Percentiles rank a stretch among this genome's conserved stretches.
phyloP scores from a whole-genome alignment of 2,329 filamentous ascomycete genomes.

The Zymoseptoria brevis region DNA sequence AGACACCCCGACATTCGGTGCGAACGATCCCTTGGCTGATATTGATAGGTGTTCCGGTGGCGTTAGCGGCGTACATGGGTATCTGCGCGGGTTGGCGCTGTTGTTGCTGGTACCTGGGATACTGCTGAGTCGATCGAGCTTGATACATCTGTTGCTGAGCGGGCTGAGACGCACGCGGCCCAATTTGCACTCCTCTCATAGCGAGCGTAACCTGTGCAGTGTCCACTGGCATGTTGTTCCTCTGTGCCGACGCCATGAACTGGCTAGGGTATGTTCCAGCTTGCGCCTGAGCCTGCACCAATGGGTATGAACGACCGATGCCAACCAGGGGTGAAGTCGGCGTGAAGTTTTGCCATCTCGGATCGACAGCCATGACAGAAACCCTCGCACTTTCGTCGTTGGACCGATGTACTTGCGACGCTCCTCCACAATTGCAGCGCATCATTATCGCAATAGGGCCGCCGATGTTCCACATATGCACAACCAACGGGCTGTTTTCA shows the following conservation, averaged over 20 bases:
- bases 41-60: constrained; percentile 23
- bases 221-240: neutral
- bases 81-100: neutral
- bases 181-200: neutral
- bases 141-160: constrained; percentile 1
- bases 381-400: constrained; percentile 6
- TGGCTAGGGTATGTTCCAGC: neutral
- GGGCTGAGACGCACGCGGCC: neutral
- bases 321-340: constrained; percentile 8
- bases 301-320: neutral
- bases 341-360: constrained; percentile 16
- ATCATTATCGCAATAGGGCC: constrained; percentile 9
- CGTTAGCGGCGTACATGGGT: constrained; percentile 14
- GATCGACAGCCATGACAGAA: constrained; percentile 9
- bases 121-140: constrained; percentile 1
- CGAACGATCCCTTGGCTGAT: constrained; percentile 16
- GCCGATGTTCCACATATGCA: constrained; percentile 26
- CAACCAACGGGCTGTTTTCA: constrained; percentile 15
- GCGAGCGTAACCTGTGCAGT: neutral
- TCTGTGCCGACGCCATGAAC: neutral
- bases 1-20: constrained; percentile 24
- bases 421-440: constrained; percentile 19
- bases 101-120: neutral
- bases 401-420: constrained; percentile 6
- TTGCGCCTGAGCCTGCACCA: neutral